Conservation (phyloP, 2,329 filamentous ascomycete species). For the Claviceps sp. region DNA sequence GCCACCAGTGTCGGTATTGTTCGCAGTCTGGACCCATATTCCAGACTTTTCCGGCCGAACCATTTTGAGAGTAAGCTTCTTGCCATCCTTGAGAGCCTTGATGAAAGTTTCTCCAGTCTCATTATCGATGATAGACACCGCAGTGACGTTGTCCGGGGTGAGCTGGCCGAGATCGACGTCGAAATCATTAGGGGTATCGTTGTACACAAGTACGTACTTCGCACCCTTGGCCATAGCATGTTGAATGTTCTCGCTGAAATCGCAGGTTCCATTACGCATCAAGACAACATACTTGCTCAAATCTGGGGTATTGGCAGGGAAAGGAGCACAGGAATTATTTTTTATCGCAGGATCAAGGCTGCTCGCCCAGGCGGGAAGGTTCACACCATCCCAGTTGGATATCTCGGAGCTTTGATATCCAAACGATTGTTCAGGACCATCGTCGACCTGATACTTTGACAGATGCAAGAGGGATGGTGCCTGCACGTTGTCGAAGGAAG, state of each 20-base stretch:
- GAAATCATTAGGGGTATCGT: constrained; percentile 29
- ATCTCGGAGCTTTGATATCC: constrained; percentile 29
- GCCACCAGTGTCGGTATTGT: constrained; percentile 28
- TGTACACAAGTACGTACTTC: constrained; percentile 49
- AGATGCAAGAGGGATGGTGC: constrained; percentile 28
- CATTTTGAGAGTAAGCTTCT: constrained; percentile 31
- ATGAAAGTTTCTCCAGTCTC: constrained; percentile 31
- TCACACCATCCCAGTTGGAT: constrained; percentile 29
- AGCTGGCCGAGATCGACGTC: constrained; percentile 13
- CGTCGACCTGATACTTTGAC: constrained; percentile 27
- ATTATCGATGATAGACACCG: constrained; percentile 27
- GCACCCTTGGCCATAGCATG: constrained; percentile 42
- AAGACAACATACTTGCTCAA: constrained; percentile 45
- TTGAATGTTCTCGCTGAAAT: constrained; percentile 38
- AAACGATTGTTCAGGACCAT: constrained; percentile 22
- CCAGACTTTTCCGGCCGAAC: constrained; percentile 13
- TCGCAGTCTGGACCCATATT: constrained; percentile 18
- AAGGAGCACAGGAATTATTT: constrained; percentile 37
- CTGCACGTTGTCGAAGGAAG: constrained; percentile 34
- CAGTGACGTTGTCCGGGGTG: constrained; percentile 16
- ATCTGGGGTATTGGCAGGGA: constrained; percentile 40
- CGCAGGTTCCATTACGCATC: constrained; percentile 44
- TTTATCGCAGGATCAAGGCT: constrained; percentile 33
- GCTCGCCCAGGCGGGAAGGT: constrained; percentile 34
- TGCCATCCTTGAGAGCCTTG: constrained; percentile 26